These are phyloP conservation scores for Kurtzmaniella quercitrusa DNA, from an alignment of 1,139 yeast genomes.

Conservation along the genomic window DNA sequence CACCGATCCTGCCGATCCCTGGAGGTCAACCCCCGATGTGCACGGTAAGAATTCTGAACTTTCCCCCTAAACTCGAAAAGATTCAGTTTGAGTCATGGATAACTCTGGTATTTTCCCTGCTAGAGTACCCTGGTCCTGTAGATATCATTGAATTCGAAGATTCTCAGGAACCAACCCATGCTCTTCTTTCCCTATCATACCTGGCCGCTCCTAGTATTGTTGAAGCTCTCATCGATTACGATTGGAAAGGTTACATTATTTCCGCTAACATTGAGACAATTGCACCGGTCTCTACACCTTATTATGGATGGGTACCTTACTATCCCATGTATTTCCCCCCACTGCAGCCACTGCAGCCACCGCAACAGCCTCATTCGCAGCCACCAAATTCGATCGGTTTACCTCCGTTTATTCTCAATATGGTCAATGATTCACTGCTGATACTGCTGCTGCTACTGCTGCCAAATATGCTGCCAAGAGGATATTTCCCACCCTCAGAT, in stretches of 20 bases:
- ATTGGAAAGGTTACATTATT: neutral
- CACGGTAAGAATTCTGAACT: neutral
- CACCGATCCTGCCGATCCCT: neutral
- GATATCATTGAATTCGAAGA: neutral
- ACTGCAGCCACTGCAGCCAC: neutral
- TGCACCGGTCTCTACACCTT: neutral
- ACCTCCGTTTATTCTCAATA: constrained; percentile 31
- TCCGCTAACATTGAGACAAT: neutral
- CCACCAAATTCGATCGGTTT: constrained; percentile 7
- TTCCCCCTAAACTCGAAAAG: neutral
- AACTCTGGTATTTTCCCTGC: neutral
- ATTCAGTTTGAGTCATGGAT: neutral
- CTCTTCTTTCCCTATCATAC: neutral
- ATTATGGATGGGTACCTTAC: constrained; percentile 1
- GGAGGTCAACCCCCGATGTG: neutral
- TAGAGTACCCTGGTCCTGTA: neutral
- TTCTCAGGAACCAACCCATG: neutral
- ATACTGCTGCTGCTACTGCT: neutral
- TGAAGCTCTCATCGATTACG: neutral
- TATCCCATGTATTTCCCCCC: neutral
- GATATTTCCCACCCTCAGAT: neutral
- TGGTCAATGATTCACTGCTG: constrained; percentile 15
- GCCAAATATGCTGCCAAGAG: neutral
- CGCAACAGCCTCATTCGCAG: neutral
- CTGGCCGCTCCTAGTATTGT: neutral